These are phyloP conservation scores for Brassica rapa DNA, from an alignment of 345 rosid species.

Conservation along the genomic window DNA sequence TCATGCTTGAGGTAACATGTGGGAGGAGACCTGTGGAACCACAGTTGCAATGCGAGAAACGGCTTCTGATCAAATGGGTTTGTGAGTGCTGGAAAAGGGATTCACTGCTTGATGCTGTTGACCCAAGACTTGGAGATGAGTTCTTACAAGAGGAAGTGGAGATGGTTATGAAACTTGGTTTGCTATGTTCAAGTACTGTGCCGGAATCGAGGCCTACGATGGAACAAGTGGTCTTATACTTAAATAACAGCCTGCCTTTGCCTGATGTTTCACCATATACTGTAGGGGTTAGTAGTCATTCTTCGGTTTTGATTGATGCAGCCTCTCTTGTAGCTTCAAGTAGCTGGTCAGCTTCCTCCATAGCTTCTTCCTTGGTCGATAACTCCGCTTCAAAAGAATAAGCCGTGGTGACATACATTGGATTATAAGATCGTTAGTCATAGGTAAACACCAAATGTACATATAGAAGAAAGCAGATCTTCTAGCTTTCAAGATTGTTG, in stretches of 20 bases:
- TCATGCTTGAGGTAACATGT: conserved; percentile 52
- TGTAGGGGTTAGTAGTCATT: conserved; percentile 20
- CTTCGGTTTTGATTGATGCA: conserved; percentile 36
- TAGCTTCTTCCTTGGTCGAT: background rate
- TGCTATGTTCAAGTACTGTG: conserved; percentile 39
- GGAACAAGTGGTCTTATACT: conserved; percentile 43
- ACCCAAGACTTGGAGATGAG: conserved; percentile 32
- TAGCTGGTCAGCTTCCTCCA: background rate
- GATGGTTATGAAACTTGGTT: conserved; percentile 51
- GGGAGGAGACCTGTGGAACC: conserved; percentile 74
- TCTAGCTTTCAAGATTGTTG: conserved; percentile 3
- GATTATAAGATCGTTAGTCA: background rate
- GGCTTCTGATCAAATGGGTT: conserved; percentile 41
- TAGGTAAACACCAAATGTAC: conserved; percentile 11
- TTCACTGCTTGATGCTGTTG: conserved; percentile 37
- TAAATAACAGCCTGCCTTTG: conserved; percentile 32
- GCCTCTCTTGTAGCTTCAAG: conserved; percentile 30
- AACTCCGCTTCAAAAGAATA: background rate
- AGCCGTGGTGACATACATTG: background rate
- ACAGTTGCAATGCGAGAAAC: conserved; percentile 27
- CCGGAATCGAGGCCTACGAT: conserved; percentile 48
- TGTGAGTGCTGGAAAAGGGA: conserved; percentile 41
- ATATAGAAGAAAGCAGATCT: conserved; percentile 1
- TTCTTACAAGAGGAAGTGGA: conserved; percentile 42
- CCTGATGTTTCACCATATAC: conserved; percentile 35